Percentiles rank a stretch among this genome's conserved stretches.
Conservation (phyloP, 2,329 filamentous ascomycete species). For the Trichophyton equinum region DNA sequence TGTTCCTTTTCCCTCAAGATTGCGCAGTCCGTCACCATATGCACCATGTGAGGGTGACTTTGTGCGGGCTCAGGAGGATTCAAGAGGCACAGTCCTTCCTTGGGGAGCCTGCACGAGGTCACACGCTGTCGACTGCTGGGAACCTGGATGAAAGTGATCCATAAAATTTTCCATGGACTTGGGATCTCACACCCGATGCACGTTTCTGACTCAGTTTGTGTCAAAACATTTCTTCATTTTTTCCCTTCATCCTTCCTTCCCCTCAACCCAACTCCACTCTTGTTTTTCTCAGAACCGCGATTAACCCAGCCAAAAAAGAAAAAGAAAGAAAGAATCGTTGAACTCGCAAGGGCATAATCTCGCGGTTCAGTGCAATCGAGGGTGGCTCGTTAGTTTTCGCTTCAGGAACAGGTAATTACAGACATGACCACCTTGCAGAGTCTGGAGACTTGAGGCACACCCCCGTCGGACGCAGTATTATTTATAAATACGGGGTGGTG, state of each 20-base stretch:
- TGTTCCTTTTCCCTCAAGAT: neutral
- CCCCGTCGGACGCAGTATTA: neutral
- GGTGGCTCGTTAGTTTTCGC: neutral
- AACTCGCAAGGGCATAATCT: neutral
- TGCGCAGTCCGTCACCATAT: neutral
- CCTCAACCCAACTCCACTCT: neutral
- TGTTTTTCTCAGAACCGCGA: neutral
- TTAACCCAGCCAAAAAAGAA: neutral
- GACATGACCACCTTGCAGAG: neutral
- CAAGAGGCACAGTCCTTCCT: neutral
- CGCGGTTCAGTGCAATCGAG: neutral
- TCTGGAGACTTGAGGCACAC: neutral
- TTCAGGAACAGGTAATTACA: neutral
- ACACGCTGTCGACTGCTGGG: neutral
- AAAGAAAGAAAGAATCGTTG: too few relatives aligned
- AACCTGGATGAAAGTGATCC: neutral
- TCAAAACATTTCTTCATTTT: neutral
- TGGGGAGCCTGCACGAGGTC: neutral
- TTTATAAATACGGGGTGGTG: neutral
- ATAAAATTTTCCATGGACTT: neutral
- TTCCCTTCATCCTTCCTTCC: conserved; percentile 3
- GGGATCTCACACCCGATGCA: neutral
- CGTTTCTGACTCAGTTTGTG: conserved; percentile 4
- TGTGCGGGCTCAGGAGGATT: neutral
- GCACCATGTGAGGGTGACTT: conserved; percentile 3